Evolutionary conservation across 306 rosid species (phyloP).

Genomic region (Begonia masoniana): DNA sequence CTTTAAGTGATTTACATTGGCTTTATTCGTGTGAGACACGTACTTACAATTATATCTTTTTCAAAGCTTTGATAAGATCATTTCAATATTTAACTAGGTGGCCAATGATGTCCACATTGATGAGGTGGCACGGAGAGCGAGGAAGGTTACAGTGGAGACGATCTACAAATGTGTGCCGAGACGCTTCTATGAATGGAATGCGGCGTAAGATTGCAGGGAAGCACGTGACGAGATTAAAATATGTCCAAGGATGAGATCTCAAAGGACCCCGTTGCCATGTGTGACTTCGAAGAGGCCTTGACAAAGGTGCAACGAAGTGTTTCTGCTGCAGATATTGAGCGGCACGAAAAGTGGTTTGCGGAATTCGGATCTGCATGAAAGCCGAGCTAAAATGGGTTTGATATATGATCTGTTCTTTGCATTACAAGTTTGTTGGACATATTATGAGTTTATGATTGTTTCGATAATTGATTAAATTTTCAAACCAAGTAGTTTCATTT

Average conservation of each 20-base stretch:
- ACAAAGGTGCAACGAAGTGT: slow-evolving; percentile 81
- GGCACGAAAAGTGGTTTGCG: slow-evolving; percentile 82
- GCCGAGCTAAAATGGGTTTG: background rate
- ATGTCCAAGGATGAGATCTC: slow-evolving; percentile 88
- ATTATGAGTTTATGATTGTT: too few relatives aligned
- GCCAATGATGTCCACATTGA: slow-evolving; percentile 68
- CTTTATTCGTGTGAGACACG: too few relatives aligned
- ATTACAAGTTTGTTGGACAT: too few relatives aligned
- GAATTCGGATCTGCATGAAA: slow-evolving; percentile 80
- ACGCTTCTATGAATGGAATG: slow-evolving; percentile 90
- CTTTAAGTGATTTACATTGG: too few relatives aligned
- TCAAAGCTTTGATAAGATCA: background rate
- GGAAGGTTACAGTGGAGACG: slow-evolving; percentile 95
- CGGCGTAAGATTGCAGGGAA: slow-evolving; percentile 90
- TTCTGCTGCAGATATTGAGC: slow-evolving; percentile 71
- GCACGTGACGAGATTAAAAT: slow-evolving; percentile 88
- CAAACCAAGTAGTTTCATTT: too few relatives aligned
- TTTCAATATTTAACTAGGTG: slow-evolving; percentile 38
- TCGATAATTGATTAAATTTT: too few relatives aligned
- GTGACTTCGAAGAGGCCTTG: slow-evolving; percentile 91
- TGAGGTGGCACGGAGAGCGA: slow-evolving; percentile 76
- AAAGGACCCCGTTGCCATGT: slow-evolving; percentile 90
- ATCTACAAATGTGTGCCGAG: slow-evolving; percentile 89
- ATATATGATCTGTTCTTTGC: too few relatives aligned
- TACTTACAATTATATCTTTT: too few relatives aligned